Percentiles rank a stretch among this genome's conserved stretches.
These are phyloP conservation scores for Stagonosporopsis rhizophila DNA, from an alignment of 2,329 filamentous ascomycete genomes.

Conservation along the genomic window DNA sequence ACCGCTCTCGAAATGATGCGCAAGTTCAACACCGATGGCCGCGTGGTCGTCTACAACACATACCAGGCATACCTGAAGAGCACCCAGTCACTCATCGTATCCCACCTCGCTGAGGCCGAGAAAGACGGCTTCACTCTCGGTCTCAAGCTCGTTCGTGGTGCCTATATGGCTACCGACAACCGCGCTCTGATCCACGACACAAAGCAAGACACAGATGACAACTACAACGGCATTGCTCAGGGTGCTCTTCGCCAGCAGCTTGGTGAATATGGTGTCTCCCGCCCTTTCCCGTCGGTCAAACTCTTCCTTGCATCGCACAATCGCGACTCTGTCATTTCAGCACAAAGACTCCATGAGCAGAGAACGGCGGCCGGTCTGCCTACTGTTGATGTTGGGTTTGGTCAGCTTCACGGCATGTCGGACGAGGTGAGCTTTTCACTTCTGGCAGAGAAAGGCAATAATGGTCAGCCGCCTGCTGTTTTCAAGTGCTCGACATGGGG, in stretches of 20 bases:
- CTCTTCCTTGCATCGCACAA: slow-evolving; percentile 87
- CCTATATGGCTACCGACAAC: slow-evolving; percentile 62
- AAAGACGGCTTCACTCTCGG: slow-evolving; percentile 61
- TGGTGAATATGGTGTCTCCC: slow-evolving; percentile 30
- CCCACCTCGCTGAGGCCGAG: slow-evolving; percentile 56
- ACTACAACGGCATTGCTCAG: slow-evolving; percentile 74
- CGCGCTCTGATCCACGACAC: slow-evolving; percentile 61
- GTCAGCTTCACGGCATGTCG: slow-evolving; percentile 93
- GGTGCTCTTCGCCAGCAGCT: slow-evolving; percentile 49
- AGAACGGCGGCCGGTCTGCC: slow-evolving; percentile 47
- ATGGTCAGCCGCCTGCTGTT: slow-evolving; percentile 53
- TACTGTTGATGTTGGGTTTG: slow-evolving; percentile 65
- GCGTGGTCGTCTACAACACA: slow-evolving; percentile 71
- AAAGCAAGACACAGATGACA: slow-evolving; percentile 62
- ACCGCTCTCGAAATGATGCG: slow-evolving; percentile 64
- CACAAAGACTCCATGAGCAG: slow-evolving; percentile 57
- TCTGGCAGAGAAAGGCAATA: slow-evolving; percentile 29
- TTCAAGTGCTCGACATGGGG: slow-evolving; percentile 67
- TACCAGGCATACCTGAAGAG: slow-evolving; percentile 65
- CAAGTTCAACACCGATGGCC: slow-evolving; percentile 58
- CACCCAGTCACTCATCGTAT: slow-evolving; percentile 51
- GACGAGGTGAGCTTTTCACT: slow-evolving; percentile 77
- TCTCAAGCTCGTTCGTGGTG: slow-evolving; percentile 64
- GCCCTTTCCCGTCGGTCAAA: slow-evolving; percentile 53
- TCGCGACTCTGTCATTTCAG: slow-evolving; percentile 68